Conservation (phyloP, 2,329 filamentous ascomycete species). For the Hypoxylon sp. region DNA sequence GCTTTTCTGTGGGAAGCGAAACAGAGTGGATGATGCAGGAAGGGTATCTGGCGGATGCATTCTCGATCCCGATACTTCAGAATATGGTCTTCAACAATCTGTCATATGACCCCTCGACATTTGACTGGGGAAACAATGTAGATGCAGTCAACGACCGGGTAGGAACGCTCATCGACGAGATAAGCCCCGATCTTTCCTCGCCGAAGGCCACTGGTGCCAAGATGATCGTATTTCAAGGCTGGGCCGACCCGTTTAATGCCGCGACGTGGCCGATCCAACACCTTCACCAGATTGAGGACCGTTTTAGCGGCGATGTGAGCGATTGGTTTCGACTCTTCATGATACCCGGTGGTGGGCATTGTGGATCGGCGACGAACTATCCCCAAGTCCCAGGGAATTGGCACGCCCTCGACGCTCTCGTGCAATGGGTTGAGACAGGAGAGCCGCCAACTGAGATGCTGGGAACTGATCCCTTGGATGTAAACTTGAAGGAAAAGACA, state of each 20-base stretch:
- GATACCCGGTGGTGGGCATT: conserved; percentile 59
- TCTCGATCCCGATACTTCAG: conserved; percentile 59
- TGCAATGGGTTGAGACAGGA: conserved; percentile 56
- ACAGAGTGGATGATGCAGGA: conserved; percentile 57
- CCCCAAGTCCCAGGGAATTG: conserved; percentile 55
- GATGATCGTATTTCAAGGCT: conserved; percentile 58
- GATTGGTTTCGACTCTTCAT: conserved; percentile 58
- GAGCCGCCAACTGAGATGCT: conserved; percentile 51
- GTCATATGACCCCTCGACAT: conserved; percentile 54
- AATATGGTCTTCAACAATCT: conserved; percentile 59
- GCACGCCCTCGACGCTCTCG: conserved; percentile 53
- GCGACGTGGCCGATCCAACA: conserved; percentile 57
- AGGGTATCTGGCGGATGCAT: conserved; percentile 53
- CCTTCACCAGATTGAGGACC: conserved; percentile 54
- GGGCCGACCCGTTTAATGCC: conserved; percentile 57
- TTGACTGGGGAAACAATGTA: conserved; percentile 58
- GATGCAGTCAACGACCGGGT: conserved; percentile 53
- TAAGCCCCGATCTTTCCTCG: conserved; percentile 42
- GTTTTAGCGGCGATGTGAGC: conserved; percentile 46
- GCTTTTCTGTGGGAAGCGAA: conserved; percentile 59
- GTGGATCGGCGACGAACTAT: conserved; percentile 54
- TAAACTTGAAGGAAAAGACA: conserved; percentile 48
- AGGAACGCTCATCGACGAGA: conserved; percentile 58
- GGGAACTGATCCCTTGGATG: conserved; percentile 52
- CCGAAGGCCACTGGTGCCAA: conserved; percentile 56